phyloP scores from a whole-genome alignment of 129 eudicot genomes.

The Tagetes erecta region DNA sequence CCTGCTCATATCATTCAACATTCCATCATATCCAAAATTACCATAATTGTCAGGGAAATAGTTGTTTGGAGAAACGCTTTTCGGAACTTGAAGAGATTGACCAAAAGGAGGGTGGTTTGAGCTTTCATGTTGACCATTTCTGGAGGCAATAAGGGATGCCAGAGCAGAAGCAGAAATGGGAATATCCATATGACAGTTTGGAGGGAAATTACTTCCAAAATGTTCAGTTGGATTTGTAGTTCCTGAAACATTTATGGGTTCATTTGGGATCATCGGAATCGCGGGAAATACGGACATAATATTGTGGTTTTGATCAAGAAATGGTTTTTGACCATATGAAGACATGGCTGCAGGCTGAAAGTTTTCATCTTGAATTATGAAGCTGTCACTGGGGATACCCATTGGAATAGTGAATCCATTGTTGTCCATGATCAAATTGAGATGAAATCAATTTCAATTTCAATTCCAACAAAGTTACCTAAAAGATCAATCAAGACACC shows the following conservation, averaged over 20 bases:
- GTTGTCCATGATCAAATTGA: constrained; percentile 44
- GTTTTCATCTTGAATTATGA: constrained; percentile 39
- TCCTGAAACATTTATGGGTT: constrained; percentile 31
- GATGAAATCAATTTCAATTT: neutral
- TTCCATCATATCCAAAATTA: constrained; percentile 39
- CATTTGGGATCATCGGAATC: constrained; percentile 42
- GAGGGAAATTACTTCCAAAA: constrained; percentile 29
- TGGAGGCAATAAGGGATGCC: constrained; percentile 49
- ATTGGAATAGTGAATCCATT: constrained; percentile 39
- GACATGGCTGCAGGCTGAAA: constrained; percentile 31
- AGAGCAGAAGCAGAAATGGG: constrained; percentile 52
- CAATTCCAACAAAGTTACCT: constrained; percentile 29
- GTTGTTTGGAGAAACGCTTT: constrained; percentile 20
- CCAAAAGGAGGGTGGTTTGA: constrained; percentile 18
- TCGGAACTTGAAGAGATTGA: constrained; percentile 26
- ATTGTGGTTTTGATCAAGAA: constrained; percentile 37
- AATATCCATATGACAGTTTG: constrained; percentile 35
- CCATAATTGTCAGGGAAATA: constrained; percentile 24
- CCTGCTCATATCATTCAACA: constrained; percentile 37
- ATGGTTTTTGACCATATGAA: constrained; percentile 39
- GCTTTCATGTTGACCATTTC: constrained; percentile 37
- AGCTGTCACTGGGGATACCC: constrained; percentile 39
- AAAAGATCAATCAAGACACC: constrained; percentile 7
- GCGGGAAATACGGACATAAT: constrained; percentile 44
- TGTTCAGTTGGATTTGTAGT: constrained; percentile 23